Conservation (phyloP, 352 stramenopile species). For the Pythium vanterpoolii region DNA sequence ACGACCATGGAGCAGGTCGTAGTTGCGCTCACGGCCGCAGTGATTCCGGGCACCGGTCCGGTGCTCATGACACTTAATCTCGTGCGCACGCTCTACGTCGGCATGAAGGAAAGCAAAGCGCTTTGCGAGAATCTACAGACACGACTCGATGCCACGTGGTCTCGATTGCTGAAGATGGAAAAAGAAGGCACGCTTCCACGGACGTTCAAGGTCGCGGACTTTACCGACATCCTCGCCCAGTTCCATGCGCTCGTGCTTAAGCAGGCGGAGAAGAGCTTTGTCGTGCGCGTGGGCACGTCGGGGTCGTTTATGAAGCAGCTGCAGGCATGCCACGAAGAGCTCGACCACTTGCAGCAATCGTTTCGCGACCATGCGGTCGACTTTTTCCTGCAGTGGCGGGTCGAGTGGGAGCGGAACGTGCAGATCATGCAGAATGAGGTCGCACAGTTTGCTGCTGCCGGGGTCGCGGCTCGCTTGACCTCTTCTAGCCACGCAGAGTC, state of each 20-base stretch:
- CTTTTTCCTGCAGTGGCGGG: slow-evolving; percentile 5
- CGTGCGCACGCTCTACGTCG: slow-evolving; percentile 6
- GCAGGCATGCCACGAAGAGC: slow-evolving; percentile 14
- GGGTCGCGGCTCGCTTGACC: slow-evolving; percentile 10
- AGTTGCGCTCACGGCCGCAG: slow-evolving; percentile 9
- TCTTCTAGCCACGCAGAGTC: neutral
- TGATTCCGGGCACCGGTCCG: slow-evolving; percentile 16
- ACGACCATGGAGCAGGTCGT: slow-evolving; percentile 14
- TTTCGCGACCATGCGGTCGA: slow-evolving; percentile 12
- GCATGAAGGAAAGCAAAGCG: slow-evolving; percentile 18
- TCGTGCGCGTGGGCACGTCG: slow-evolving; percentile 19
- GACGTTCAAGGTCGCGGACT: slow-evolving; percentile 17
- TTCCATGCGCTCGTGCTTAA: slow-evolving; percentile 22
- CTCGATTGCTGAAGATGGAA: slow-evolving; percentile 13
- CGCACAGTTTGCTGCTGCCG: slow-evolving; percentile 4
- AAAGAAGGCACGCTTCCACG: slow-evolving; percentile 1
- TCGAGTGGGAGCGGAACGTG: slow-evolving; percentile 15
- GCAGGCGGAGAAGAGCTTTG: slow-evolving; percentile 18
- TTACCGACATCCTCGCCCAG: slow-evolving; percentile 18
- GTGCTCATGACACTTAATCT: slow-evolving; percentile 10
- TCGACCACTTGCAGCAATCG: slow-evolving; percentile 18
- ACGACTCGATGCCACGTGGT: slow-evolving; percentile 16
- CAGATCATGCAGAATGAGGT: slow-evolving; percentile 10
- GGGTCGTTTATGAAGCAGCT: slow-evolving; percentile 15
- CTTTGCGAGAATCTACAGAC: slow-evolving; percentile 16